A percentile compares a stretch with the other conserved stretches of the same genome.
phyloP scores from a whole-genome alignment of 2,329 filamentous ascomycete genomes.

The Pseudogymnoascus sp. region DNA sequence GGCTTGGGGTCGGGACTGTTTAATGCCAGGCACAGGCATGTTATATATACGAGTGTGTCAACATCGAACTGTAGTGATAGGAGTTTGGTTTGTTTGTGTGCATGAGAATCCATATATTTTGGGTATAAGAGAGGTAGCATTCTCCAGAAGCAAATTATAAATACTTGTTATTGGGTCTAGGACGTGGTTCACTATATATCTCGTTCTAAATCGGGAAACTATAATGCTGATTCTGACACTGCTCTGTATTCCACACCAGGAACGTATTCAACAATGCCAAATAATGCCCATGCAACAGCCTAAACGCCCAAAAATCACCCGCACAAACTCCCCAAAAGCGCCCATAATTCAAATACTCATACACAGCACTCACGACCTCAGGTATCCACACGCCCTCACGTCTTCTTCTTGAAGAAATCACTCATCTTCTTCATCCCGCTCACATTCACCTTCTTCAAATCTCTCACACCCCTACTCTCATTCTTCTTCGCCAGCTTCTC shows the following conservation, averaged over 20 bases:
- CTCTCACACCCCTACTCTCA: constrained; percentile 68
- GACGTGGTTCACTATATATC: neutral
- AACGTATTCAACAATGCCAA: neutral
- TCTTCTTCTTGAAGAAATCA: constrained; percentile 75
- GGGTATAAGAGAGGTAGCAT: neutral
- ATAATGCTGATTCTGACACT: neutral
- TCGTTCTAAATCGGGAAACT: neutral
- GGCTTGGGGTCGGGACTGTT: neutral
- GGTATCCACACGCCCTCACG: neutral
- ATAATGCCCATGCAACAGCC: neutral
- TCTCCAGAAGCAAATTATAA: neutral
- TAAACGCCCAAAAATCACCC: neutral
- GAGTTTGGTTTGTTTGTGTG: neutral
- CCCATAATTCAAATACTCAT: neutral
- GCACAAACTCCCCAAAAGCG: neutral
- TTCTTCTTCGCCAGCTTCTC: constrained; percentile 74
- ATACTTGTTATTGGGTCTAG: neutral
- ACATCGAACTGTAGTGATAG: neutral
- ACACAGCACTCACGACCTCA: neutral
- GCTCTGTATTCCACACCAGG: neutral
- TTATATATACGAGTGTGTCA: neutral
- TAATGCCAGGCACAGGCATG: neutral
- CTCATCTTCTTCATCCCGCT: constrained; percentile 96
- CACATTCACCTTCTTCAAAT: constrained; percentile 85
- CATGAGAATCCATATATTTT: neutral